These are phyloP conservation scores for Xylaria sp. DNA, from an alignment of 495 filamentous ascomycete genomes.

Conservation along the genomic window DNA sequence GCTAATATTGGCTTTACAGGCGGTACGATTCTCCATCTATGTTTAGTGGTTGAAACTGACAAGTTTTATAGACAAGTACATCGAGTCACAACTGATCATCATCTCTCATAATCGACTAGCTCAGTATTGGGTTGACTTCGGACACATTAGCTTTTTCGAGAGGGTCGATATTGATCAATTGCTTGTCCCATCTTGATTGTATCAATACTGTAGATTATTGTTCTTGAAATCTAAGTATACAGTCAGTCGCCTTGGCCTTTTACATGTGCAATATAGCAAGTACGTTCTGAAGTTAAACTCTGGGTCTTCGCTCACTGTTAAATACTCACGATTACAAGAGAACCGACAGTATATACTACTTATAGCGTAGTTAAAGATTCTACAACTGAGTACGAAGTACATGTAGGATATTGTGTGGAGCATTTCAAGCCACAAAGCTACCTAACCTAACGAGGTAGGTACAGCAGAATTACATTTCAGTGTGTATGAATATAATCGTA, in stretches of 20 bases:
- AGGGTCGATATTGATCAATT: constrained; percentile 77
- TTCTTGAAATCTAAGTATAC: not conserved
- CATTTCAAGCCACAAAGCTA: not conserved
- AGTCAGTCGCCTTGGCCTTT: not conserved
- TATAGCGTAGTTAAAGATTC: not conserved
- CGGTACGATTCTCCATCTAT: constrained; percentile 57
- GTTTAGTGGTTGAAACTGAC: constrained; percentile 1
- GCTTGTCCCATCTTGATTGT: constrained; percentile 38
- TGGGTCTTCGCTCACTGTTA: not conserved
- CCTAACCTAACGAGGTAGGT: too few relatives aligned
- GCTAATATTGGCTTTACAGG: constrained; percentile 71
- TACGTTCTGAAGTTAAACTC: too few relatives aligned
- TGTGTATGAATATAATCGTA: not conserved
- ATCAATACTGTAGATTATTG: not conserved
- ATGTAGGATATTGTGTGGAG: not conserved
- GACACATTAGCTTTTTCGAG: constrained; percentile 80
- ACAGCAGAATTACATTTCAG: not conserved
- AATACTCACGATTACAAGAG: not conserved
- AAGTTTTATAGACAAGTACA: constrained; percentile 66
- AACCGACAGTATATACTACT: not conserved
- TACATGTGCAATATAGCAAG: not conserved
- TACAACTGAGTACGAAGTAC: too few relatives aligned
- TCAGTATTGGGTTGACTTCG: constrained; percentile 81
- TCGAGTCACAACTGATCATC: constrained; percentile 76
- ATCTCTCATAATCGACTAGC: constrained; percentile 78